phyloP scores from a whole-genome alignment of 2,329 filamentous ascomycete species.

The Claviceps fusiformis region DNA sequence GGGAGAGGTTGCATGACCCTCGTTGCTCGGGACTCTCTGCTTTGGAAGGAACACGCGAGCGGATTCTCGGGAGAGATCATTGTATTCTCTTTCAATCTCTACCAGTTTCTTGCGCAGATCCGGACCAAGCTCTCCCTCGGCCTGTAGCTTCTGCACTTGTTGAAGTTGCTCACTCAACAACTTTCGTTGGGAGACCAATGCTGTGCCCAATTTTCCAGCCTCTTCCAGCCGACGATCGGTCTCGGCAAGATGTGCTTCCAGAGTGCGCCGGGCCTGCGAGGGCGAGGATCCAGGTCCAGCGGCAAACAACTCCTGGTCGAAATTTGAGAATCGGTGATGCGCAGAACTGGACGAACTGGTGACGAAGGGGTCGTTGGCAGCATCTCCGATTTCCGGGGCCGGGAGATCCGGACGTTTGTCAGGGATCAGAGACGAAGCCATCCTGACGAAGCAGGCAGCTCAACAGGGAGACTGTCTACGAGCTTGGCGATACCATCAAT shows the following conservation, averaged over 20 bases:
- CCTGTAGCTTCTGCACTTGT: constrained; percentile 68
- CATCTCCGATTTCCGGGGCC: constrained; percentile 20
- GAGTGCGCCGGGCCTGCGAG: constrained; percentile 71
- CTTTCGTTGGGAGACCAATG: constrained; percentile 74
- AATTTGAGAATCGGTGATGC: constrained; percentile 64
- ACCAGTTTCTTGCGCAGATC: constrained; percentile 72
- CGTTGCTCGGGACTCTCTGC: constrained; percentile 62
- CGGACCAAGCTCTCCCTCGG: constrained; percentile 64
- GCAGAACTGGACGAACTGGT: constrained; percentile 28
- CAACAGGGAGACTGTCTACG: constrained; percentile 13
- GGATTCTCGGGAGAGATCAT: constrained; percentile 81
- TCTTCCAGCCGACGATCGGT: constrained; percentile 86
- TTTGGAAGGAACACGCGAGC: constrained; percentile 79
- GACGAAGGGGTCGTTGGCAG: constrained; percentile 44
- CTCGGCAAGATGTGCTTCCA: constrained; percentile 85
- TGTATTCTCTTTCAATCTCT: constrained; percentile 88
- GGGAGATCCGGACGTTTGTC: constrained; percentile 27
- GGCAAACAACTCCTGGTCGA: constrained; percentile 69
- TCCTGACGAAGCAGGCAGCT: constrained; percentile 13
- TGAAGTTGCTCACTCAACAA: constrained; percentile 69
- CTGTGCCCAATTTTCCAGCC: constrained; percentile 75
- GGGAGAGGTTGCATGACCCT: constrained; percentile 38
- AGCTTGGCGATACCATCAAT: constrained; percentile 4
- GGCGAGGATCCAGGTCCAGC: constrained; percentile 67
- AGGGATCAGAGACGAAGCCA: constrained; percentile 30